phyloP scores from a whole-genome alignment of 306 rosid species.

The Oemleria cerasiformis region DNA sequence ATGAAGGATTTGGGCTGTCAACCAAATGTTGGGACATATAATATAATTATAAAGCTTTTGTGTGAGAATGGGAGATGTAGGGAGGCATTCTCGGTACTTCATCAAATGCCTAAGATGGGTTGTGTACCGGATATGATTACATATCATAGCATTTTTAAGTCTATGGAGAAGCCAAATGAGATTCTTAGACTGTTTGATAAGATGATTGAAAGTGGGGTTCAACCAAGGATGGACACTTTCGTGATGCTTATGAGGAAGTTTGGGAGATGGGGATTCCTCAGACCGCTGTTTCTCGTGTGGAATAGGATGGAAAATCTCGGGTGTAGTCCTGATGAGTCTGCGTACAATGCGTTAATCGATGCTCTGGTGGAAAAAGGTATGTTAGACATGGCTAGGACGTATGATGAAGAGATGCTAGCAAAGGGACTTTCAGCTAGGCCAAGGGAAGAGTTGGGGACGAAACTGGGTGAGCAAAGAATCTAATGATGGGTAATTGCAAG shows the following conservation, averaged over 20 bases:
- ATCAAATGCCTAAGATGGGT: constrained; percentile 43
- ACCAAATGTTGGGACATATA: constrained; percentile 65
- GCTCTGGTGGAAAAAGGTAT: constrained; percentile 79
- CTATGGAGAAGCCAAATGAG: constrained; percentile 59
- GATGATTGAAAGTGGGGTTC: constrained; percentile 69
- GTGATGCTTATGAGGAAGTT: constrained; percentile 88
- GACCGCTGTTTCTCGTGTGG: constrained; percentile 75
- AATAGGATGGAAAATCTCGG: constrained; percentile 69
- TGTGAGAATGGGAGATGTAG: constrained; percentile 57
- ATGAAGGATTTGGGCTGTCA: constrained; percentile 74
- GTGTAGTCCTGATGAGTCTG: constrained; percentile 74
- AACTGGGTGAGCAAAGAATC: constrained; percentile 23
- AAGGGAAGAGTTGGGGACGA: constrained; percentile 65
- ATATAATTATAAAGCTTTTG: constrained; percentile 69
- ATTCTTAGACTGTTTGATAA: constrained; percentile 60
- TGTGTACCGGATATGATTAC: constrained; percentile 62
- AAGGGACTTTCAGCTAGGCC: constrained; percentile 86
- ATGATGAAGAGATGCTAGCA: constrained; percentile 77
- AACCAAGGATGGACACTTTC: constrained; percentile 66
- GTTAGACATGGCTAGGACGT: constrained; percentile 67
- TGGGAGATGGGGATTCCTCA: constrained; percentile 89
- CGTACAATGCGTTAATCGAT: constrained; percentile 83
- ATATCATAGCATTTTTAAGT: constrained; percentile 59
- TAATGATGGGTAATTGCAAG: constrained; percentile 27
- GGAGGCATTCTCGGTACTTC: constrained; percentile 61